Base-by-base conservation (phyloP, 2,329 filamentous ascomycete genomes). In the Beauveria varroae region DNA sequence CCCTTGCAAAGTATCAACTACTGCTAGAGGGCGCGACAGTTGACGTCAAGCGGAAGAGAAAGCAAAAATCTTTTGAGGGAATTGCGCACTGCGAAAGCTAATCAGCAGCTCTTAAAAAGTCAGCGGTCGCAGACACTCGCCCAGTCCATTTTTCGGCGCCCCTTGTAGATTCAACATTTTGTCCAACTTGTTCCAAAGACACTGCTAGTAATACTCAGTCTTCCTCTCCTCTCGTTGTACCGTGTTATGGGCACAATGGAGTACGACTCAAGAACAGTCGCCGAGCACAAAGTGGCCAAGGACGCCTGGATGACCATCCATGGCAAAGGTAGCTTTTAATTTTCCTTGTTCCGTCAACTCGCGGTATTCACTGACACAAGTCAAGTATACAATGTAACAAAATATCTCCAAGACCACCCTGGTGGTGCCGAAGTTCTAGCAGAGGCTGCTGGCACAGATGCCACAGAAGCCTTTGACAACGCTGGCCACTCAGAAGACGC, bases 391-490 rank as follows among this genome's bases (percentile, higher is more conserved):
- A 75, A 87, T 68, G 73, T 86, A 12, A 80, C 84, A 1, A 76
- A 78, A 49, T 87, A 86, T 64, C 63, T 83, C 1, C 72, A 80
- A 26, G 83, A 87, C 61, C 85, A 87, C 63, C 85, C 85, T 59
- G 90, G 90, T 67, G 91, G 91, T 71, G 85, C 88, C 68, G 89
- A 93, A 69, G 84, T 93, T 63, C 79, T 95, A 46, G 79, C 90
- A 63, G 90, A 93, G 64, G 87, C 90, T 30, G 90, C 82, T 67
- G 91, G 91, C 62, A 86, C 87, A 67, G 90, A 95, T 74, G 86
- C 88, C 53, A 90, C 88, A 49, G 86, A 90, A 71, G 88, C 86
- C 47, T 95, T 93, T 69, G 90, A 95, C 75, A 88, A 93, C 69
- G 89, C 91, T 43, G 90, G 90, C 50, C 91, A 96, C 78, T 91